A percentile compares a stretch with the other conserved stretches of the same genome.
phyloP scores from a whole-genome alignment of 805 yeast species.

The Kazachstania taianensis region DNA sequence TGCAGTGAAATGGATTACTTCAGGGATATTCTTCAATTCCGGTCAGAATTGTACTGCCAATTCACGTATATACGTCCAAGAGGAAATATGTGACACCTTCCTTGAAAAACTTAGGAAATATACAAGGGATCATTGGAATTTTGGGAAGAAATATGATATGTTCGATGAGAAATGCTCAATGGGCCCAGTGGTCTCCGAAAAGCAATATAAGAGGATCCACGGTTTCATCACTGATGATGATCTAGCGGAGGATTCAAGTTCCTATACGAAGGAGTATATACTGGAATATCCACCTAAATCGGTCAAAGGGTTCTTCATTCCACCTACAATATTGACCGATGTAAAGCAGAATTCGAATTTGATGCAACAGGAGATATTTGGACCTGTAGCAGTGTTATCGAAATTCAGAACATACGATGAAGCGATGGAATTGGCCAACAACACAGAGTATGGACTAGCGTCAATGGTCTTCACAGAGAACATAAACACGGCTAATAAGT shows the following conservation, averaged over 20 bases:
- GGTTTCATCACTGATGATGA: conserved; percentile 28
- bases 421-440: conserved; percentile 33
- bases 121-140: conserved; percentile 37
- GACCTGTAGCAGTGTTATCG: conserved; percentile 34
- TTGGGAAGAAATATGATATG: conserved; percentile 47
- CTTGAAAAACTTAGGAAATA: conserved; percentile 30
- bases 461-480: conserved; percentile 56
- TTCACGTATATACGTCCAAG: conserved; percentile 45
- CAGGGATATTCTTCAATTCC: conserved; percentile 45
- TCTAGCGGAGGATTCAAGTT: conserved; percentile 25
- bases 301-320: conserved; percentile 28
- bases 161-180: conserved; percentile 30
- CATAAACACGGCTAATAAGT: conserved; percentile 49
- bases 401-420: conserved; percentile 32
- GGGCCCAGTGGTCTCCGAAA: conserved; percentile 46
- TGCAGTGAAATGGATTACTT: conserved; percentile 36
- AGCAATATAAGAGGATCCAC: conserved; percentile 35
- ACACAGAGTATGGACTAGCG: conserved; percentile 34
- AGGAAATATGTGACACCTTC: conserved; percentile 38
- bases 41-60: conserved; percentile 56
- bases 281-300: conserved; percentile 18
- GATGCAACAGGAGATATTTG: conserved; percentile 36
- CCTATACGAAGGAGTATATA: conserved; percentile 33
- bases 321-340: conserved; percentile 35
- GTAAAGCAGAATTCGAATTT: conserved; percentile 31